These are phyloP conservation scores for Euryodendron excelsum DNA, from an alignment of 148 eudicot species.

Conservation along the genomic window DNA sequence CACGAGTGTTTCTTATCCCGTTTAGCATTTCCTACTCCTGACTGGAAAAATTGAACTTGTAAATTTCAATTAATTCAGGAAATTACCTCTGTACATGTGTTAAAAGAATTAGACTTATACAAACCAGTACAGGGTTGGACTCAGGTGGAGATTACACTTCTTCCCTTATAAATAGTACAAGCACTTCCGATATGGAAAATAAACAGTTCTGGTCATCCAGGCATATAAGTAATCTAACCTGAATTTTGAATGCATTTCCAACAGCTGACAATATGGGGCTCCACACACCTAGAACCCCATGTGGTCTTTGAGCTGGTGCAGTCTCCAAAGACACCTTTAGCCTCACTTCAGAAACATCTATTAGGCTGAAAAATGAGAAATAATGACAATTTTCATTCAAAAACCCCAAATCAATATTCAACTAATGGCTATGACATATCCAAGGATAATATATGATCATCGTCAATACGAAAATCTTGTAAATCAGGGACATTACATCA, in stretches of 20 bases:
- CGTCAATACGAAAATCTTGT: neutral
- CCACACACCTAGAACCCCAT: conserved; percentile 96
- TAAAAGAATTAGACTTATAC: neutral
- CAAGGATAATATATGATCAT: neutral
- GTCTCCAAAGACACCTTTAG: conserved; percentile 88
- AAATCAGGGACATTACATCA: neutral
- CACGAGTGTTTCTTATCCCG: neutral
- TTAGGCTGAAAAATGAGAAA: conserved; percentile 56
- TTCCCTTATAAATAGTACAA: neutral
- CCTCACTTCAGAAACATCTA: conserved; percentile 91
- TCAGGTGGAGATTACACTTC: neutral
- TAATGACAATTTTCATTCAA: neutral
- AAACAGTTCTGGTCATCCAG: neutral
- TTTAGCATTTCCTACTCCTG: neutral
- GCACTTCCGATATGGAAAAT: neutral
- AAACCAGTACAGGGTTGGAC: neutral
- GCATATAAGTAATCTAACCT: conserved; percentile 43
- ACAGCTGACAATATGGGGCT: conserved; percentile 93
- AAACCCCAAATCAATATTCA: neutral
- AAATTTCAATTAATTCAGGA: neutral
- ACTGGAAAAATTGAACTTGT: neutral
- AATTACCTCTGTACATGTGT: neutral
- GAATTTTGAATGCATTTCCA: conserved; percentile 95
- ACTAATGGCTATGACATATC: neutral
- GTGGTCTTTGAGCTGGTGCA: conserved; percentile 96